Percentiles rank a stretch among this genome's conserved stretches.
phyloP scores from a whole-genome alignment of 345 rosid species.

The Sapria himalayana region DNA sequence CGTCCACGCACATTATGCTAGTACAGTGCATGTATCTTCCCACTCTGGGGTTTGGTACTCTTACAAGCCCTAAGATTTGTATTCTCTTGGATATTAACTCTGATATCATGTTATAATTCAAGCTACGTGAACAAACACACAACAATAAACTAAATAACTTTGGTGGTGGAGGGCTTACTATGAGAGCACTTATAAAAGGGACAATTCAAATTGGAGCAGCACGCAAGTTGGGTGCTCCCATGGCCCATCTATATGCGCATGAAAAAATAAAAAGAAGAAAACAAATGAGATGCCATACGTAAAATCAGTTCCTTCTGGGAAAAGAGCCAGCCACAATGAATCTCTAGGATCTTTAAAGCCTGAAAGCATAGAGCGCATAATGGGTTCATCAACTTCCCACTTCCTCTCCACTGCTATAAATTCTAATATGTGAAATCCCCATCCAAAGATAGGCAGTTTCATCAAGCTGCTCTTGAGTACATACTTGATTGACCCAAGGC shows the following conservation, averaged over 20 bases:
- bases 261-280: conserved; percentile 9
- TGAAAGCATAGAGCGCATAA: conserved; percentile 33
- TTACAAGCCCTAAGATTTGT: too few relatives aligned
- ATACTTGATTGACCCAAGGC: conserved; percentile 56
- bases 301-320: conserved; percentile 86
- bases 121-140: too few relatives aligned
- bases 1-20: too few relatives aligned
- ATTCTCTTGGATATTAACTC: too few relatives aligned
- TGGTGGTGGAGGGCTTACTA: too few relatives aligned
- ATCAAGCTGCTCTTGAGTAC: conserved; percentile 69
- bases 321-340: conserved; percentile 72
- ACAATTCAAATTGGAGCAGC: too few relatives aligned
- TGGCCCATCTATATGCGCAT: conserved; percentile 6
- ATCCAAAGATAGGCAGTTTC: conserved; percentile 59
- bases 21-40: too few relatives aligned
- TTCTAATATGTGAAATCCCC: conserved; percentile 76
- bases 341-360: conserved; percentile 46
- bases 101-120: too few relatives aligned
- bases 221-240: too few relatives aligned
- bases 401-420: conserved; percentile 80
- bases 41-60: too few relatives aligned
- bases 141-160: too few relatives aligned
- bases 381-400: conserved; percentile 53
- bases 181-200: too few relatives aligned
- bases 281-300: conserved; percentile 26